Evolutionary conservation across 805 yeast species (phyloP), one percentile per base, ranked within the genome.

Genomic region (Saccharomycopsis javanensis): DNA sequence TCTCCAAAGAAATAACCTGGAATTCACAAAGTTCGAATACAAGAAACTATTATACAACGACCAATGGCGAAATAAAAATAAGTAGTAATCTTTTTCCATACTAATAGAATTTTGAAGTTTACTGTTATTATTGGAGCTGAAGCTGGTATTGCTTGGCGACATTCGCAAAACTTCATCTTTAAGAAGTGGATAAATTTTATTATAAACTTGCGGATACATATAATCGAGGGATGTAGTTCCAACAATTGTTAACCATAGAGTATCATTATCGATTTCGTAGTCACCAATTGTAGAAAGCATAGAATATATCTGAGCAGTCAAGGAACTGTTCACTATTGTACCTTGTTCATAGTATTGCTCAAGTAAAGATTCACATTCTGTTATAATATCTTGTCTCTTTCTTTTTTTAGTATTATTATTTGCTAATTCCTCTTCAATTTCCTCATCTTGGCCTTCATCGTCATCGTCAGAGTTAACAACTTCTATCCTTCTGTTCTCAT

Each of bases 11-110:
- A 82, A 82, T 57, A 94, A 72, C 67, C 90, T 88, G 11, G 98
- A 86, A 65, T 91, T 88, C 34, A 92, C 90, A 65, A 85, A 92
- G 60, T 89, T 84, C n/a, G 96, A 88, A 67, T 91, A 94, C 66
- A 82, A 80, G 69, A 95, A 89, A 60, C 96, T 79, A 63, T 92
- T 95, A 71, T 94, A 92, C 16, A 94, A 72, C 10, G 96, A 86
- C 88, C 98, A 91, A 68, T 92, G 97, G 51, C 97, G 82, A 51
- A 94, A 74, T 45, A 95, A 71, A 66, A 91, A 94, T 50, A 94
- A 72, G 59, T 89, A 82, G 69, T 87, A 94, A 69, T 95, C 99
- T 27, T 84, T 80, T 65, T 88, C 96, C 16, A 88, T 73, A 25
- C 78, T 76, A 28, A 94, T 70, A 74, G 5, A 71, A 71, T 61